Evolutionary conservation across 2,329 filamentous ascomycete species (phyloP).

Genomic region (Ascochyta fabae): DNA sequence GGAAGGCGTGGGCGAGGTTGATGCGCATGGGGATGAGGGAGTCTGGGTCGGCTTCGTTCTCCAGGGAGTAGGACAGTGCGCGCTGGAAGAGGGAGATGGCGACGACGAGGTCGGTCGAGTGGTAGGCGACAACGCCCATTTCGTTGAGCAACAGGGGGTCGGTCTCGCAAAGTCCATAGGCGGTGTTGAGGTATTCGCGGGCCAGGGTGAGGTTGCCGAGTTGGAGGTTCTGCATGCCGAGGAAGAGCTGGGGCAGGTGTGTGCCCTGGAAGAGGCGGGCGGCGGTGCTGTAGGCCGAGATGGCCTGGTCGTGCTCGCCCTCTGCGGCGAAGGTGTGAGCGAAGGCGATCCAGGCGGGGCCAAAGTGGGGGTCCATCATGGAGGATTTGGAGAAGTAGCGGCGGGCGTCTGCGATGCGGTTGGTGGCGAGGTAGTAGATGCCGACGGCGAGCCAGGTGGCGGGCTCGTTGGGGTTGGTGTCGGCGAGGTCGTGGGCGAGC

Average conservation of each 20-base stretch:
- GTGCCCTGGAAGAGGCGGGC: constrained; percentile 95
- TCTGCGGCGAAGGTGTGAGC: constrained; percentile 98
- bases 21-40: constrained; percentile 85
- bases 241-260: constrained; percentile 91
- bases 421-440: constrained; percentile 89
- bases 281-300: constrained; percentile 95
- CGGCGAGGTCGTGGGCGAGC: constrained; percentile 88
- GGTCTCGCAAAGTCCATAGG: constrained; percentile 79
- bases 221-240: constrained; percentile 98
- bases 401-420: constrained; percentile 89
- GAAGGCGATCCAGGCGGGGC: constrained; percentile 97
- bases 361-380: constrained; percentile 97
- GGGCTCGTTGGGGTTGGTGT: constrained; percentile 88
- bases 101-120: constrained; percentile 78
- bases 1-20: constrained; percentile 87
- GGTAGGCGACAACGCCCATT: constrained; percentile 93
- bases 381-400: constrained; percentile 97
- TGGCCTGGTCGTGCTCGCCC: constrained; percentile 97
- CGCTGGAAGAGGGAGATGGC: constrained; percentile 79
- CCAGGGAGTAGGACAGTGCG: constrained; percentile 77
- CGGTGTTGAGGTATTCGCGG: constrained; percentile 91
- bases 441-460: constrained; percentile 94
- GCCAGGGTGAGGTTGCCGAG: constrained; percentile 94
- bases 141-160: constrained; percentile 95
- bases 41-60: constrained; percentile 80